A percentile compares a stretch with the other conserved stretches of the same genome.
Evolutionary conservation across 495 filamentous ascomycete genomes (phyloP).

Genomic region (Annulohypoxylon bovei): DNA sequence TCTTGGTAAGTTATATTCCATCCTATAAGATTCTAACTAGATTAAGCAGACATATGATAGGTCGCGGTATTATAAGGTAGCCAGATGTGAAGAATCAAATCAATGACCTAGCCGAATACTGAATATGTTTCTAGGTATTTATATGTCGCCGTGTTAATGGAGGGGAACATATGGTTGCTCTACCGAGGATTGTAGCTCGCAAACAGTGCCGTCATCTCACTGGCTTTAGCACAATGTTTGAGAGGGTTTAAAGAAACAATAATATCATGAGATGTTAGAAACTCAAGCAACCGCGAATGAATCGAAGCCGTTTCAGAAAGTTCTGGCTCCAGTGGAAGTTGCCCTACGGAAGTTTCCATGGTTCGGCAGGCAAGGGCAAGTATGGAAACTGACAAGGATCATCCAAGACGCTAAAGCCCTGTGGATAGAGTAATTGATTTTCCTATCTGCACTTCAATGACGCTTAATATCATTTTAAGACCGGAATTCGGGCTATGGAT

Average conservation of each 20-base stretch:
- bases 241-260: constrained; percentile 8
- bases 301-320: constrained; percentile 35
- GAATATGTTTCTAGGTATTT: not conserved
- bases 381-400: constrained; percentile 12
- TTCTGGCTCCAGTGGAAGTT: constrained; percentile 17
- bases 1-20: not conserved
- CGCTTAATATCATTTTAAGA: not conserved
- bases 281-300: constrained; percentile 1
- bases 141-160: not conserved
- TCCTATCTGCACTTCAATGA: not conserved
- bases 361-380: constrained; percentile 23
- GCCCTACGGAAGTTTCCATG: constrained; percentile 2
- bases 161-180: not conserved
- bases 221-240: not conserved
- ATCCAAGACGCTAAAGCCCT: constrained; percentile 11
- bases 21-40: not conserved
- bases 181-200: not conserved
- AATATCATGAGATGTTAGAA: constrained; percentile 19
- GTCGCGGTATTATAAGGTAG: not conserved
- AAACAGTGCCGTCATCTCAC: constrained; percentile 22
- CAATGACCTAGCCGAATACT: not conserved
- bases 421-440: not conserved
- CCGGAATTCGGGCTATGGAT: no score
- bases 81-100: not conserved
- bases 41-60: not conserved